A percentile compares a stretch with the other conserved stretches of the same genome.
phyloP scores from a whole-genome alignment of 805 yeast species.

The Millerozyma acaciae region DNA sequence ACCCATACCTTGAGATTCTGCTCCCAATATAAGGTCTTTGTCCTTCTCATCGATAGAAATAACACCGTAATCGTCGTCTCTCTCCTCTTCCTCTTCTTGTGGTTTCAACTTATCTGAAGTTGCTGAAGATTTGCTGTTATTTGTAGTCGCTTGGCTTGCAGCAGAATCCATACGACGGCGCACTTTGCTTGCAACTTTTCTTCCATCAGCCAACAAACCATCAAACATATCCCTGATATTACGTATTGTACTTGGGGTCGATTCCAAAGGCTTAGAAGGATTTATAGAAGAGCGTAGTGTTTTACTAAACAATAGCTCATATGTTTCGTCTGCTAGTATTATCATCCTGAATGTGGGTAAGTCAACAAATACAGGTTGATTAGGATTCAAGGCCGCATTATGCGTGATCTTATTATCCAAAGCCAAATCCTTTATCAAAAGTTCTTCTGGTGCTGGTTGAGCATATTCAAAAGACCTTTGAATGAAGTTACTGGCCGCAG shows the following conservation, averaged over 20 bases:
- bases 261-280: slow-evolving; percentile 50
- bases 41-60: slow-evolving; percentile 40
- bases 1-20: slow-evolving; percentile 42
- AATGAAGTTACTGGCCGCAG: slow-evolving; percentile 83
- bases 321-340: slow-evolving; percentile 86
- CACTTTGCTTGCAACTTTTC: slow-evolving; percentile 85
- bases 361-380: slow-evolving; percentile 67
- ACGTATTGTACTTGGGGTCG: slow-evolving; percentile 45
- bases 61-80: slow-evolving; percentile 43
- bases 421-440: slow-evolving; percentile 34
- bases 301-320: slow-evolving; percentile 74
- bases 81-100: slow-evolving; percentile 40
- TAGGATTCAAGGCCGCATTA: slow-evolving; percentile 80
- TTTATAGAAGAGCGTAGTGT: slow-evolving; percentile 68
- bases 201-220: slow-evolving; percentile 86
- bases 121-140: slow-evolving; percentile 19
- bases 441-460: slow-evolving; percentile 50
- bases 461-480: slow-evolving; percentile 90
- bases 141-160: slow-evolving; percentile 31
- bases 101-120: slow-evolving; percentile 13
- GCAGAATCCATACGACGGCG: slow-evolving; percentile 81
- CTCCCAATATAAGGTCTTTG: slow-evolving; percentile 46
- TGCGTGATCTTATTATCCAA: slow-evolving; percentile 45
- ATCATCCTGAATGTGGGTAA: slow-evolving; percentile 94
- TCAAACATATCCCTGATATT: slow-evolving; percentile 85